Evolutionary conservation across 2,329 filamentous ascomycete species (phyloP), one percentile per base, ranked within the genome.

Genomic region (Penicillium janthinellum): DNA sequence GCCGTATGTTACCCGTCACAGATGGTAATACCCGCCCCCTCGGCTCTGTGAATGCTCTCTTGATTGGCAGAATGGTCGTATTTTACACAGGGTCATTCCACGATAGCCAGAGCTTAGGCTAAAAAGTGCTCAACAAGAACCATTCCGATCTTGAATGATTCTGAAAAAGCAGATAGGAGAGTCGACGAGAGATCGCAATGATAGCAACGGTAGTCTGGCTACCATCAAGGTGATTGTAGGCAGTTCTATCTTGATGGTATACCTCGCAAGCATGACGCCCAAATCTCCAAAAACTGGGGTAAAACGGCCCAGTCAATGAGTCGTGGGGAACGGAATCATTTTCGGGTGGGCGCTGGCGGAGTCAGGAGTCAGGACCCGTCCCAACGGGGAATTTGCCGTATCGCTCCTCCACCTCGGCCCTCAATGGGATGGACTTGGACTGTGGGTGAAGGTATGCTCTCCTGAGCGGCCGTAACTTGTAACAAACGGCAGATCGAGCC

Each of bases 1-100:
- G 0, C 4, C 49, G 71, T 74, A 74, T 60, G 54, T 68, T 72
- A 73, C 71, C 48, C 48, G 71, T 73, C 57, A 65, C 58, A 34
- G 14, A 11, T 37, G 11, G 11, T 6, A 11, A 56, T 56, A 67
- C 69, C 70, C 69, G 72, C 57, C 57, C 17, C 8, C 4, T 31
- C 12, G 39, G 0, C 1, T 2, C 8, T 15, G 0, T 0, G 31
- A 2, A 1, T 6, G n/a, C 28, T 5, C 3, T 10, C 1, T 0
- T 60, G 11, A 61, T 64, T 65, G 64, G 61, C 42, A 7, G 0
- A 20, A 5, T 12, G 0, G 1, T 1, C 4, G 42, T 50, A 59
- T 52, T 44, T 63, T 35, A 12, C 2, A 22, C 1, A 7, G 4
- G 2, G 25, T 47, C 7, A 47, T 47, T 31, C 28, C 44, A 47